These are phyloP conservation scores for Pleurotus salmoneostramineus DNA, from an alignment of 768 basidiomycete species.

Conservation along the genomic window DNA sequence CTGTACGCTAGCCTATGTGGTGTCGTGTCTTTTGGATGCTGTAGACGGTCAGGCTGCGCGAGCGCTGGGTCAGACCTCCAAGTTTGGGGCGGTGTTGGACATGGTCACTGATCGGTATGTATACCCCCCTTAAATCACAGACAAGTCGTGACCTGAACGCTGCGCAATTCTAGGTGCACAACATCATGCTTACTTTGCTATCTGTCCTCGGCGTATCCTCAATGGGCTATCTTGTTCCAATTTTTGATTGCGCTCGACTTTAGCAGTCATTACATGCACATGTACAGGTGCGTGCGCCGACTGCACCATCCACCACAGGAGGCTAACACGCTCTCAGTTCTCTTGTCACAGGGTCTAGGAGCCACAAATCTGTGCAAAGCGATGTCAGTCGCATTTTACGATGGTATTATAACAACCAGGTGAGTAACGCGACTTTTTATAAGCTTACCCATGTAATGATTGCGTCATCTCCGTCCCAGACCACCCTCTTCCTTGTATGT, in stretches of 20 bases:
- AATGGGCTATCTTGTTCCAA: constrained; percentile 84
- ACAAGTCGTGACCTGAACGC: neutral
- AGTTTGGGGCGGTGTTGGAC: constrained; percentile 96
- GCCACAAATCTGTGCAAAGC: constrained; percentile 90
- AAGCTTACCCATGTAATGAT: constrained; percentile 1
- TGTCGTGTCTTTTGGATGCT: constrained; percentile 93
- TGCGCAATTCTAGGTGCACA: constrained; percentile 64
- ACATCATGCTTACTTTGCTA: constrained; percentile 94
- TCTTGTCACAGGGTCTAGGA: constrained; percentile 87
- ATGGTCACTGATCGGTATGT: constrained; percentile 97
- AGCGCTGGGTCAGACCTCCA: constrained; percentile 83
- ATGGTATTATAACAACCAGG: constrained; percentile 92
- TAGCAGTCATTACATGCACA: constrained; percentile 98
- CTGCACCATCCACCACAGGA: constrained; percentile 1
- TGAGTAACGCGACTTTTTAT: constrained; percentile 33
- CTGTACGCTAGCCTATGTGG: constrained; percentile 83
- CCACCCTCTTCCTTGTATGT: constrained; percentile 87
- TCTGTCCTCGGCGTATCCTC: constrained; percentile 85
- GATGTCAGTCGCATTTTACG: constrained; percentile 91
- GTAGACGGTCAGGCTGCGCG: constrained; percentile 93
- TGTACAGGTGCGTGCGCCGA: constrained; percentile 76
- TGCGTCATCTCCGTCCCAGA: constrained; percentile 35
- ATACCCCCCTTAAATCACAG: neutral
- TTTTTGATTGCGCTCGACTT: constrained; percentile 97
- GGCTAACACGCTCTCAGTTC: constrained; percentile 51